Percentiles rank a stretch among this genome's conserved stretches.
phyloP scores from a whole-genome alignment of 2,329 filamentous ascomycete species.

The Pseudogymnoascus sp. region DNA sequence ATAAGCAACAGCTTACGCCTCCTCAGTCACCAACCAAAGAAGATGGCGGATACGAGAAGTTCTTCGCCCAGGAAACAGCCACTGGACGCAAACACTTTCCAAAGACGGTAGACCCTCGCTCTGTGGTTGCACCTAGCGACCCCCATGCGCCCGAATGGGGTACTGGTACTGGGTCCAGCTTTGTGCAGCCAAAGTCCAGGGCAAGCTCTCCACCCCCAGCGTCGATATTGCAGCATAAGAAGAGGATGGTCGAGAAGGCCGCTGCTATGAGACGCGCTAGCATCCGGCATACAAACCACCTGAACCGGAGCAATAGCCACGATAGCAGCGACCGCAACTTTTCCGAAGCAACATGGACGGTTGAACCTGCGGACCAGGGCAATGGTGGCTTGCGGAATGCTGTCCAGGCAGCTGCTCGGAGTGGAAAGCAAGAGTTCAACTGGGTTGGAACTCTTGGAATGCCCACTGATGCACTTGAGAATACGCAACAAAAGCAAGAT shows the following conservation, averaged over 20 bases:
- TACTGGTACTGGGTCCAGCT: conserved; percentile 34
- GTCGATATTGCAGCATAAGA: conserved; percentile 62
- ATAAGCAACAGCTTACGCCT: conserved; percentile 24
- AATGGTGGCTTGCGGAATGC: conserved; percentile 90
- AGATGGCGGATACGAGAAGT: conserved; percentile 32
- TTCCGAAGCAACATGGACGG: conserved; percentile 70
- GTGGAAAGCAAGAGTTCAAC: conserved; percentile 64
- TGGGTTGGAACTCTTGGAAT: conserved; percentile 92
- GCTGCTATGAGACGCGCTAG: conserved; percentile 49
- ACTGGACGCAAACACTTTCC: conserved; percentile 46
- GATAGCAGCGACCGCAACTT: conserved; percentile 63
- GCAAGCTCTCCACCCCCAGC: conserved; percentile 66
- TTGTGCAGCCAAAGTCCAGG: conserved; percentile 63
- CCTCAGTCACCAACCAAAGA: conserved; percentile 29
- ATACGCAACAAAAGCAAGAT: conserved; percentile 65
- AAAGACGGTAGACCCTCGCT: conserved; percentile 37
- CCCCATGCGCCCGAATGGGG: conserved; percentile 73
- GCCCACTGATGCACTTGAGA: conserved; percentile 77
- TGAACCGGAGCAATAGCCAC: conserved; percentile 51
- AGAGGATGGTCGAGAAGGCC: conserved; percentile 45
- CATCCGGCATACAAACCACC: conserved; percentile 44
- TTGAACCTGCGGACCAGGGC: conserved; percentile 79
- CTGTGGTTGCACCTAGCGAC: conserved; percentile 59
- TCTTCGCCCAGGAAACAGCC: conserved; percentile 48
- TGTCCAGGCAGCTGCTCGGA: conserved; percentile 65